Conservation (phyloP, 768 basidiomycete genomes). For the Asterophora parasitica region DNA sequence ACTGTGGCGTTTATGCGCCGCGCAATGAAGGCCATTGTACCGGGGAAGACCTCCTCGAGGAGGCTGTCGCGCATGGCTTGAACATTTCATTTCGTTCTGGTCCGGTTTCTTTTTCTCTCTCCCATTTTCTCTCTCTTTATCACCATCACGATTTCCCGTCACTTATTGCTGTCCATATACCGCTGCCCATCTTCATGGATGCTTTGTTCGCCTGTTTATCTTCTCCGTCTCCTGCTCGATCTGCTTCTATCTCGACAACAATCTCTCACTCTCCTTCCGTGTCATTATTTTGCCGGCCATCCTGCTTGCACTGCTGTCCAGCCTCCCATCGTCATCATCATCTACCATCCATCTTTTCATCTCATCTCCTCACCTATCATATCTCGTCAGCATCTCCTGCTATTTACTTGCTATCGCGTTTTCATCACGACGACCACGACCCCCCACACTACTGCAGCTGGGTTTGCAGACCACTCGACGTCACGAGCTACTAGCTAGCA, state of each 20-base stretch:
- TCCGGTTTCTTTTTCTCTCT: not conserved
- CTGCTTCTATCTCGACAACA: not conserved
- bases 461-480: conserved; percentile 4
- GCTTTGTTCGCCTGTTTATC: not conserved
- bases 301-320: conserved; percentile 5
- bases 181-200: not conserved
- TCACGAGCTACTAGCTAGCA: not conserved
- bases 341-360: conserved; percentile 1
- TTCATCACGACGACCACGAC: conserved; percentile 2
- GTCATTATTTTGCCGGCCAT: not conserved
- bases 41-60: conserved; percentile 52
- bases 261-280: not conserved
- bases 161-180: conserved; percentile 1
- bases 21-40: conserved; percentile 74
- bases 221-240: not conserved
- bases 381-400: conserved; percentile 3
- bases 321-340: not conserved
- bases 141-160: not conserved
- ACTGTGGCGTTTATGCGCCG: conserved; percentile 58
- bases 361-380: conserved; percentile 2
- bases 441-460: not conserved
- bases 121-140: conserved; percentile 1
- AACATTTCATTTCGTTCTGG: conserved; percentile 9
- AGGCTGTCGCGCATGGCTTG: conserved; percentile 41
- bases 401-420: conserved; percentile 14